phyloP scores from a whole-genome alignment of 352 stramenopile species.

The Phytophthora cryptogea region DNA sequence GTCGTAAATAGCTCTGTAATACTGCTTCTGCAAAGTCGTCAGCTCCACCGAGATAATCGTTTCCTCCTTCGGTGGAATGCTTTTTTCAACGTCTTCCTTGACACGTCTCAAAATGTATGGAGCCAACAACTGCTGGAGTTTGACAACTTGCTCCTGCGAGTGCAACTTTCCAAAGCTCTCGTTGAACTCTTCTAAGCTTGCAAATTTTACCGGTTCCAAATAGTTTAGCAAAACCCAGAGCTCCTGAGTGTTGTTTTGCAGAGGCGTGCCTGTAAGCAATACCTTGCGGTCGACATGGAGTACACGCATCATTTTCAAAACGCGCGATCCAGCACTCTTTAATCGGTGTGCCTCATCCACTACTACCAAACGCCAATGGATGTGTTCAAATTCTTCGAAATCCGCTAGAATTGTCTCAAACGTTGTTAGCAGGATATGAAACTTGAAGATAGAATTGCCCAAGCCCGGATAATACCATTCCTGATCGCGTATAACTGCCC shows the following conservation, averaged over 20 bases:
- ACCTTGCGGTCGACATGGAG: conserved; percentile 91
- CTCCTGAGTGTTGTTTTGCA: conserved; percentile 98
- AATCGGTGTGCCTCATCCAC: conserved; percentile 87
- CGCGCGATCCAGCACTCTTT: conserved; percentile 77
- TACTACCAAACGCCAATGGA: conserved; percentile 84
- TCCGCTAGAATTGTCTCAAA: conserved; percentile 85
- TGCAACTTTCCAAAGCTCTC: conserved; percentile 93
- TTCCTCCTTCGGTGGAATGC: conserved; percentile 96
- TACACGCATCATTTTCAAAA: conserved; percentile 89
- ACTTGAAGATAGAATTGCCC: conserved; percentile 92
- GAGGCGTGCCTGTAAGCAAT: conserved; percentile 96
- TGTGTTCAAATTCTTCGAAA: conserved; percentile 86
- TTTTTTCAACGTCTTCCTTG: conserved; percentile 98
- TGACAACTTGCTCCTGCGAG: conserved; percentile 93
- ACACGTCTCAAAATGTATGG: conserved; percentile 97
- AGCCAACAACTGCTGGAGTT: conserved; percentile 93
- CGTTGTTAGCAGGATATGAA: conserved; percentile 84
- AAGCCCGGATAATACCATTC: conserved; percentile 90
- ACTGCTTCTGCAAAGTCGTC: conserved; percentile 98
- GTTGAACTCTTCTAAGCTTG: conserved; percentile 89
- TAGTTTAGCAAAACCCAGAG: conserved; percentile 98
- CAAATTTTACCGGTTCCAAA: conserved; percentile 94
- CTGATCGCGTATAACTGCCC: conserved; percentile 81
- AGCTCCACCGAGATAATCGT: conserved; percentile 97
- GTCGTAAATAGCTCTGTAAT: conserved; percentile 99